Percentiles rank a stretch among this genome's conserved stretches.
These are phyloP conservation scores for Cordyceps cicadae DNA, from an alignment of 2,329 filamentous ascomycete genomes.

Conservation along the genomic window DNA sequence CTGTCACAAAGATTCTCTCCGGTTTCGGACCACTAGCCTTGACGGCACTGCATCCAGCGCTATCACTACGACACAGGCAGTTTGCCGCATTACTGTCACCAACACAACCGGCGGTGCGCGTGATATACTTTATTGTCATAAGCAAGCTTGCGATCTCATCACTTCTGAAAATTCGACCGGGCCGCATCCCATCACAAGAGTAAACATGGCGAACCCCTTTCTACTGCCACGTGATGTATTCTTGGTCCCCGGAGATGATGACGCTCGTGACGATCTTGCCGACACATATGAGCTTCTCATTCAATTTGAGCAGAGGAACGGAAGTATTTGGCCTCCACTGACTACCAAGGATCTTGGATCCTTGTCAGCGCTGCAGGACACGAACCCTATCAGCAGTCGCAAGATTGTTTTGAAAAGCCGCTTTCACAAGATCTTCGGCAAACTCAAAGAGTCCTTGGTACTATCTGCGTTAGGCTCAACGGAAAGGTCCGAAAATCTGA, in stretches of 20 bases:
- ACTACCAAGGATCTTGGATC: conserved; percentile 19
- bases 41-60: conserved; percentile 22
- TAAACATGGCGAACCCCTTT: conserved; percentile 42
- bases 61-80: conserved; percentile 25
- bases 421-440: conserved; percentile 34
- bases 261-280: conserved; percentile 38
- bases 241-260: conserved; percentile 38
- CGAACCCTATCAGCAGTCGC: conserved; percentile 15
- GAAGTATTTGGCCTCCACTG: conserved; percentile 44
- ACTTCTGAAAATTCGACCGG: conserved; percentile 40
- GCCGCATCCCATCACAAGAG: conserved; percentile 37
- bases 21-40: conserved; percentile 22
- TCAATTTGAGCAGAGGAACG: conserved; percentile 44
- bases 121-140: conserved; percentile 44
- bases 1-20: conserved; percentile 39
- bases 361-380: neutral
- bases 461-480: conserved; percentile 21
- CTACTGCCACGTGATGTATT: conserved; percentile 45
- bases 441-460: conserved; percentile 28
- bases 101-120: conserved; percentile 27
- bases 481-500: conserved; percentile 21
- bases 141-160: conserved; percentile 44
- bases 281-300: conserved; percentile 42
- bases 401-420: conserved; percentile 34
- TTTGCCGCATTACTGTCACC: conserved; percentile 30